Percentiles rank a stretch among this genome's conserved stretches.
Evolutionary conservation across 306 rosid species (phyloP).

Genomic region (Vigna mungo): DNA sequence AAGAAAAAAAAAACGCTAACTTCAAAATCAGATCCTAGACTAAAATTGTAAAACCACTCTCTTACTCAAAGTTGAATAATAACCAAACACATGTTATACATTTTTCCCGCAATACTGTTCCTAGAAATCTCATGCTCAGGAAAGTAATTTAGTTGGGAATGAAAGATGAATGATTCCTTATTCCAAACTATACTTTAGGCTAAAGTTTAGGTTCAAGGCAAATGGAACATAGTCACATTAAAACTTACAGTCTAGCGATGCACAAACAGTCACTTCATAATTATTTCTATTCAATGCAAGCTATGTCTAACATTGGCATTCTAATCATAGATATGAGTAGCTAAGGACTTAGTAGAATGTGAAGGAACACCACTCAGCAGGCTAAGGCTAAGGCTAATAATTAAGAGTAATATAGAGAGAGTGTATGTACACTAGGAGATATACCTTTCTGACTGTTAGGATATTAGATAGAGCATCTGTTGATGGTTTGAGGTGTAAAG

Average conservation of each 20-base stretch:
- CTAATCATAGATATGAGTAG: slow-evolving; percentile 5
- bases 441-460: too few species aligned
- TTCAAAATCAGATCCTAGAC: not conserved
- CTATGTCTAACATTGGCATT: not conserved
- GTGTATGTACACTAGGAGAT: not conserved
- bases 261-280: not conserved
- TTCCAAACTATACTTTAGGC: not conserved
- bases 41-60: not conserved
- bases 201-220: not conserved
- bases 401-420: not conserved
- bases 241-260: not conserved
- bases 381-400: not conserved
- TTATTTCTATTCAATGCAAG: not conserved
- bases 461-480: too few species aligned
- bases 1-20: not conserved
- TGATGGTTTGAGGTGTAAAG: not conserved
- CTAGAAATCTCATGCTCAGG: not conserved
- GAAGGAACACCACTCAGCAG: not conserved
- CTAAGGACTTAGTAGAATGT: not conserved
- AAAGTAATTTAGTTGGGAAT: slow-evolving; percentile 1
- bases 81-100: not conserved
- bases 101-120: not conserved
- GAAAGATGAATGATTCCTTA: not conserved
- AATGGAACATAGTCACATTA: not conserved
- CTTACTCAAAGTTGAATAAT: not conserved